These are phyloP conservation scores for Fusarium equiseti DNA, from an alignment of 2,329 filamentous ascomycete species.

Conservation along the genomic window DNA sequence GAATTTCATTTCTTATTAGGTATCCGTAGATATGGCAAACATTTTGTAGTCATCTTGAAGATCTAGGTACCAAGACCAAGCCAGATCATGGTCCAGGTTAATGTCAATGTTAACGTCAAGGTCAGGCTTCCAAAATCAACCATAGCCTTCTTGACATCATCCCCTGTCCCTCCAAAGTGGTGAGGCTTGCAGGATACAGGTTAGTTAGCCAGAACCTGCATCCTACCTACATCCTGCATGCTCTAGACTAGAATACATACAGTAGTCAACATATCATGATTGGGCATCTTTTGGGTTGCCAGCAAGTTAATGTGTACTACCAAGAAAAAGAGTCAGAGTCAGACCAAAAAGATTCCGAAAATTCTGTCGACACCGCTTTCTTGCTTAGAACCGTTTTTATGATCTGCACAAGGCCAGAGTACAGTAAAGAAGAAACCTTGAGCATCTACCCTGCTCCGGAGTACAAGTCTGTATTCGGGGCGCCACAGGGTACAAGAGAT, in stretches of 20 bases:
- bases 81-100: not conserved
- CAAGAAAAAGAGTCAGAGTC: constrained; percentile 11
- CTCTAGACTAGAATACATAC: not conserved
- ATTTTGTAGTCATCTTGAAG: not conserved
- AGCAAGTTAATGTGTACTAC: not conserved
- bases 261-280: constrained; percentile 18
- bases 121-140: constrained; percentile 15
- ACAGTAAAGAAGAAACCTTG: constrained; percentile 24
- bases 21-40: not conserved
- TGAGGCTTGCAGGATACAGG: constrained; percentile 29
- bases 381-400: constrained; percentile 16
- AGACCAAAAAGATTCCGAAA: constrained; percentile 23
- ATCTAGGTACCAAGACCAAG: constrained; percentile 1
- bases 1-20: not conserved
- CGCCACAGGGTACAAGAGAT: constrained; percentile 6
- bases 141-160: constrained; percentile 35
- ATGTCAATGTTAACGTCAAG: not conserved
- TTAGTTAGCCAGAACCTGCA: constrained; percentile 33
- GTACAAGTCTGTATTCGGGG: constrained; percentile 1
- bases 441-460: constrained; percentile 15
- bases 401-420: constrained; percentile 35
- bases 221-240: constrained; percentile 17
- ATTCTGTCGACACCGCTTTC: constrained; percentile 43
- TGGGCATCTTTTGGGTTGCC: constrained; percentile 21
- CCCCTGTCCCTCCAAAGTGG: constrained; percentile 12